Conservation (phyloP, 192 early-diverging fungal genomes). For the Coemansia sp. region DNA sequence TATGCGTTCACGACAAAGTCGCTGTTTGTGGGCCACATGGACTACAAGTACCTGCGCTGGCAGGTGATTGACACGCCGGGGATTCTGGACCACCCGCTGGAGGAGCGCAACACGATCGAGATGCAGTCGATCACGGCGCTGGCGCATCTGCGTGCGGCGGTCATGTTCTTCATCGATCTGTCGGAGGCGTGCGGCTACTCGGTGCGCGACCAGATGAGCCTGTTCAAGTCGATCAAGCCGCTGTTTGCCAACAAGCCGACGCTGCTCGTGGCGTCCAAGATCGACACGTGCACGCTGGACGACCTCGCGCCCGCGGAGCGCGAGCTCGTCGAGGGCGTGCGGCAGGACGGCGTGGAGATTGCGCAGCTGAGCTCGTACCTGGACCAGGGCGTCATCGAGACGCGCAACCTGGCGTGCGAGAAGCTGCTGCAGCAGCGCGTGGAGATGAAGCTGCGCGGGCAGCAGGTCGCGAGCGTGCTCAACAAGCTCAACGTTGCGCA, state of each 20-base stretch:
- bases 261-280: constrained; percentile 94
- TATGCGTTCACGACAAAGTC: constrained; percentile 99
- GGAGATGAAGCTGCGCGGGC: constrained; percentile 90
- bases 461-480: constrained; percentile 87
- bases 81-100: constrained; percentile 98
- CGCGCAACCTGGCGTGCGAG: constrained; percentile 92
- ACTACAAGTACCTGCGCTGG: constrained; percentile 99
- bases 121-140: constrained; percentile 99
- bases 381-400: constrained; percentile 96
- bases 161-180: constrained; percentile 97
- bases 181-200: constrained; percentile 99
- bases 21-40: constrained; percentile 99
- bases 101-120: constrained; percentile 99
- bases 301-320: constrained; percentile 72
- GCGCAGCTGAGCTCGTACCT: constrained; percentile 86
- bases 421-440: constrained; percentile 88
- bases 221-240: constrained; percentile 96
- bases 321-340: constrained; percentile 71
- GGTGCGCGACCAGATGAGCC: constrained; percentile 81
- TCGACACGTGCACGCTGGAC: constrained; percentile 82
- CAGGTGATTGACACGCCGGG: constrained; percentile 99
- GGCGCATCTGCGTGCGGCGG: constrained; percentile 93
- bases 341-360: constrained; percentile 67
- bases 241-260: constrained; percentile 99
- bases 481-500: constrained; percentile 95